Evolutionary conservation across 495 filamentous ascomycete genomes (phyloP).

Genomic region (Aspergillus asperescens): DNA sequence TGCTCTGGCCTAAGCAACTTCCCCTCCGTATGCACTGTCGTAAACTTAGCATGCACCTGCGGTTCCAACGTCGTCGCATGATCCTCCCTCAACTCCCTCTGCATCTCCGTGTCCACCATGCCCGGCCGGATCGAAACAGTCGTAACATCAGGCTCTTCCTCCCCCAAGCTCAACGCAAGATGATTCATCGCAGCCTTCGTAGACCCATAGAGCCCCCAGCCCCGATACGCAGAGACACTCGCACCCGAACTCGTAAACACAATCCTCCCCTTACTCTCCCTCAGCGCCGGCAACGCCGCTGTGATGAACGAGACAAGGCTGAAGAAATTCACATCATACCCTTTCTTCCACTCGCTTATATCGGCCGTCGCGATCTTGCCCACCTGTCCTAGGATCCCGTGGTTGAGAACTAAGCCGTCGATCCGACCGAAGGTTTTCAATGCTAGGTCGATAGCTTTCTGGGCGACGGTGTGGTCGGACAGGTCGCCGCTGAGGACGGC

Average conservation of each 20-base stretch:
- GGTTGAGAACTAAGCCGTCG: slow-evolving; percentile 83
- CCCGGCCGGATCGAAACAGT: slow-evolving; percentile 72
- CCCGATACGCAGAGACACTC: slow-evolving; percentile 57
- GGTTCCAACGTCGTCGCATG: slow-evolving; percentile 60
- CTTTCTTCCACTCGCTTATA: slow-evolving; percentile 65
- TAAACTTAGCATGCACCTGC: slow-evolving; percentile 64
- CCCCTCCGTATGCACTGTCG: slow-evolving; percentile 58
- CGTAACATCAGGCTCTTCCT: slow-evolving; percentile 74
- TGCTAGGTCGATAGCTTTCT: slow-evolving; percentile 58
- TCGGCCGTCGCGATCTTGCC: slow-evolving; percentile 59
- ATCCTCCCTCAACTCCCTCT: slow-evolving; percentile 68
- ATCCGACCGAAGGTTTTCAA: slow-evolving; percentile 61
- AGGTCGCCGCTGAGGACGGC: slow-evolving; percentile 73
- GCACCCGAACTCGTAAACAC: slow-evolving; percentile 76
- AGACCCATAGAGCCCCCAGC: slow-evolving; percentile 77
- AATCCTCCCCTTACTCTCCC: slow-evolving; percentile 61
- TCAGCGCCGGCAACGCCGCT: slow-evolving; percentile 66
- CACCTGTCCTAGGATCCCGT: slow-evolving; percentile 77
- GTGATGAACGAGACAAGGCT: slow-evolving; percentile 73
- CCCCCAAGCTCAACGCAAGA: slow-evolving; percentile 62
- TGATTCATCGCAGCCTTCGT: slow-evolving; percentile 89
- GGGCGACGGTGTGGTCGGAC: slow-evolving; percentile 55
- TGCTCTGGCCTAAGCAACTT: slow-evolving; percentile 74
- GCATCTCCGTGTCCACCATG: slow-evolving; percentile 91
- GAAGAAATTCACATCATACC: slow-evolving; percentile 81